Base-by-base conservation (phyloP, 2,329 filamentous ascomycete species). In the Cryphonectria carpinicola region DNA sequence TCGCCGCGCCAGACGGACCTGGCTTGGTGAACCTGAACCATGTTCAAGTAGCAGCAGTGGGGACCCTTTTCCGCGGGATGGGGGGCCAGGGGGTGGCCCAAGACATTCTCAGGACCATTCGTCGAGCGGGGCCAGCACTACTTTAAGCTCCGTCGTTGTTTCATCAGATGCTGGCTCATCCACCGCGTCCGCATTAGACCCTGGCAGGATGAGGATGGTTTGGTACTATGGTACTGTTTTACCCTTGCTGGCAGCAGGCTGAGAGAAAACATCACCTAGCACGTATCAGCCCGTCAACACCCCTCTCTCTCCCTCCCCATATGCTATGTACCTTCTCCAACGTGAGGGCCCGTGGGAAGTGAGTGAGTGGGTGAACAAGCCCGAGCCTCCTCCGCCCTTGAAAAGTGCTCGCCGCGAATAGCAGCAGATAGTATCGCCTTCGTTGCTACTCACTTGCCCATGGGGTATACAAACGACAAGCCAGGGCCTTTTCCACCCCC, bases 71-170 rank as follows among this genome's bases (percentile, higher is more conserved):
- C 43, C 46, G 46, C 25, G 43, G 43, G 32, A 37, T 11, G 25
- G 65, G 65, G 65, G 66, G 66, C 65, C 49, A 65, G 62, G 39
- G 41, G 62, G 43, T 28, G 54, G 66, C 60, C 70, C 60, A 72
- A 67, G 67, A 66, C 62, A 71, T 66, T 66, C 54, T 65, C 67
- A 69, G 70, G 67, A 67, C 71, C 71, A 68, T 58, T 68, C 69
- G 65, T 46, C 65, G 56, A 67, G 71, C 69, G 71, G 71, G 69
- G 71, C 69, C 56, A 70, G 66, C 71, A 63, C 69, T 72, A 71
- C 71, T 70, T 72, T 71, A 67, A 72, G 71, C 71, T 72, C 69
- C 71, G 66, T 72, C 71, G 71, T 62, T 71, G 71, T 72, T 72
- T 72, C 71, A 72, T 72, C 68, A 67, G 46, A 71, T 69, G 71